These are phyloP conservation scores for Moringa oleifera DNA, from an alignment of 345 rosid species.

Conservation along the genomic window DNA sequence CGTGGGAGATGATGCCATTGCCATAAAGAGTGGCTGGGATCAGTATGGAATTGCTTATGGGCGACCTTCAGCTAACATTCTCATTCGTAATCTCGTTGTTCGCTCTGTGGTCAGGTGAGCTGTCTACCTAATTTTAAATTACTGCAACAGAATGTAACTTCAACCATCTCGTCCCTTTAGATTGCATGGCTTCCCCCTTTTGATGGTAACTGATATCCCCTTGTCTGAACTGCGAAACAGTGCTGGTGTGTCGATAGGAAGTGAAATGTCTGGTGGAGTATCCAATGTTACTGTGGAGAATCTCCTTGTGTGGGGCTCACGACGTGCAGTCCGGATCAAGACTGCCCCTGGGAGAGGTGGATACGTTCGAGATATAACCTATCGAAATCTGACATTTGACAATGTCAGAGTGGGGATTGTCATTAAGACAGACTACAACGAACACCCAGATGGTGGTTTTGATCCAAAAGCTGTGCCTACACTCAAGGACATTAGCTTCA, in stretches of 20 bases:
- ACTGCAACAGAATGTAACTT: background rate
- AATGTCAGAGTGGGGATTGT: conserved; percentile 83
- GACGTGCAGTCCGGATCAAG: conserved; percentile 84
- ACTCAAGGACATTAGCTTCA: conserved; percentile 54
- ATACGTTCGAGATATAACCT: conserved; percentile 52
- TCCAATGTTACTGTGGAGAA: conserved; percentile 74
- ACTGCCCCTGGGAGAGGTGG: conserved; percentile 93
- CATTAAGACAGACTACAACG: conserved; percentile 86
- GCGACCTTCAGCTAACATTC: conserved; percentile 72
- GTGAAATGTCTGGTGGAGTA: conserved; percentile 94
- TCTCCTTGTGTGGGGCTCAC: conserved; percentile 66
- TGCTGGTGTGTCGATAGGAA: conserved; percentile 87
- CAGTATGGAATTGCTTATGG: conserved; percentile 91
- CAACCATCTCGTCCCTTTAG: background rate
- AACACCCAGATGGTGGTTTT: conserved; percentile 70
- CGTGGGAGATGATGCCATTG: conserved; percentile 93
- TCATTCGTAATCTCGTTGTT: conserved; percentile 76
- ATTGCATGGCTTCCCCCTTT: conserved; percentile 3
- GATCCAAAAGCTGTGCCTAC: conserved; percentile 61
- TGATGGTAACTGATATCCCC: conserved; percentile 13
- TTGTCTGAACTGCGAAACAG: conserved; percentile 36
- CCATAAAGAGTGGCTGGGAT: conserved; percentile 99
- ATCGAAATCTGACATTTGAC: conserved; percentile 68
- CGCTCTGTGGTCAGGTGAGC: conserved; percentile 92
- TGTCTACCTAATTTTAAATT: conserved; percentile 4